Evolutionary conservation across 2,329 filamentous ascomycete species (phyloP).

Genomic region (Byssochlamys sp.): DNA sequence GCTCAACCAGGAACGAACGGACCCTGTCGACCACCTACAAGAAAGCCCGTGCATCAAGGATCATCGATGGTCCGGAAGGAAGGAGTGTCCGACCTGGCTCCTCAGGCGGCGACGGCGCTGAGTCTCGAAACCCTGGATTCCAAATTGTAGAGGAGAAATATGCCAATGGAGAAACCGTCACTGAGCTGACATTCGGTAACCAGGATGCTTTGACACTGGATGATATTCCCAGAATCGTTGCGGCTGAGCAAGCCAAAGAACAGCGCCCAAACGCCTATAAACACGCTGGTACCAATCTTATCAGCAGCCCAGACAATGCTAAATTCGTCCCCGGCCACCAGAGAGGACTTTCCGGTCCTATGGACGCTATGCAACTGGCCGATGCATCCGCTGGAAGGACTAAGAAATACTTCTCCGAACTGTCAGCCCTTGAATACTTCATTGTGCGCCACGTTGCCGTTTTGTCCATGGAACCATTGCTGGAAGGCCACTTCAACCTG

Average conservation of each 20-base stretch:
- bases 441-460: slow-evolving; percentile 93
- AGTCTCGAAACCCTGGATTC: slow-evolving; percentile 50
- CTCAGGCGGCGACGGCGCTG: slow-evolving; percentile 50
- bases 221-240: slow-evolving; percentile 91
- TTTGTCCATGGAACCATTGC: slow-evolving; percentile 82
- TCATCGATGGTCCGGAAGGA: slow-evolving; percentile 79
- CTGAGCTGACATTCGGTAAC: slow-evolving; percentile 77
- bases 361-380: slow-evolving; percentile 33
- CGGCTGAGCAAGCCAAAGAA: slow-evolving; percentile 87
- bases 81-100: slow-evolving; percentile 60
- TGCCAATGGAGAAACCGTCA: slow-evolving; percentile 56
- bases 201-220: slow-evolving; percentile 88
- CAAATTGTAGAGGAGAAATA: slow-evolving; percentile 75
- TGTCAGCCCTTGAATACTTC: slow-evolving; percentile 92
- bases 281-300: slow-evolving; percentile 62
- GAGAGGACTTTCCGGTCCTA: slow-evolving; percentile 53
- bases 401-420: slow-evolving; percentile 88
- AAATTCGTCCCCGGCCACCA: slow-evolving; percentile 61
- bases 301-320: slow-evolving; percentile 48
- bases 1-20: slow-evolving; percentile 88
- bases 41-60: slow-evolving; percentile 78
- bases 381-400: slow-evolving; percentile 49
- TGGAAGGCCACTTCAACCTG: slow-evolving; percentile 83
- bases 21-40: slow-evolving; percentile 87
- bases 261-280: slow-evolving; percentile 73